These are phyloP conservation scores for Arthrobotrys musiformis DNA, from an alignment of 2,329 filamentous ascomycete species.

Conservation along the genomic window DNA sequence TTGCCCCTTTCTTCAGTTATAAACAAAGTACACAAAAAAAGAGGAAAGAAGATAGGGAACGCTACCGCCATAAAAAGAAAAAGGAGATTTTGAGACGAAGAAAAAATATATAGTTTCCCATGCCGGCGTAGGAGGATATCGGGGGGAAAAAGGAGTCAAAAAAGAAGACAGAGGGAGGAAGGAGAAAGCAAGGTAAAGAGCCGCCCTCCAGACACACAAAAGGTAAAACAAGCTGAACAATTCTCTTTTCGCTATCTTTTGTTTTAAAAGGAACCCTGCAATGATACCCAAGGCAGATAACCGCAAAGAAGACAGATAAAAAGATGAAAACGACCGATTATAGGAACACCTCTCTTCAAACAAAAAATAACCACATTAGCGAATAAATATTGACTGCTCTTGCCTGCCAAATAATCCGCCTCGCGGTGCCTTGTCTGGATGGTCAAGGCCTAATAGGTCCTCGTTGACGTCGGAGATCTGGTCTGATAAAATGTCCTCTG, in stretches of 20 bases:
- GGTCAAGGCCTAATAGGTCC: constrained; percentile 74
- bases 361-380: constrained; percentile 50
- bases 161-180: background rate
- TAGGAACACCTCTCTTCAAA: background rate
- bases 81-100: background rate
- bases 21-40: background rate
- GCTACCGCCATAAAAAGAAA: background rate
- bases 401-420: constrained; percentile 58
- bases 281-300: constrained; percentile 35
- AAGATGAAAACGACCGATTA: constrained; percentile 6
- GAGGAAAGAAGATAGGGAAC: background rate
- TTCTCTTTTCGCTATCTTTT: constrained; percentile 25
- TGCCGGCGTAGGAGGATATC: background rate
- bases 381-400: constrained; percentile 59
- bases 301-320: constrained; percentile 19
- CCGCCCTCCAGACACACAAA: background rate
- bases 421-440: constrained; percentile 69
- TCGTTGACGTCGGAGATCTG: constrained; percentile 68
- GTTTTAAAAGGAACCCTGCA: constrained; percentile 28
- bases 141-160: constrained; percentile 1
- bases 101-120: background rate
- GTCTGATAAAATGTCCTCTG: constrained; percentile 72
- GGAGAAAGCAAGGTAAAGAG: background rate
- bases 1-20: background rate
- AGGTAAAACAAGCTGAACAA: constrained; percentile 2